Base-by-base conservation (phyloP, 2,329 filamentous ascomycete genomes). In the Paraphaeosphaeria sporulosa region DNA sequence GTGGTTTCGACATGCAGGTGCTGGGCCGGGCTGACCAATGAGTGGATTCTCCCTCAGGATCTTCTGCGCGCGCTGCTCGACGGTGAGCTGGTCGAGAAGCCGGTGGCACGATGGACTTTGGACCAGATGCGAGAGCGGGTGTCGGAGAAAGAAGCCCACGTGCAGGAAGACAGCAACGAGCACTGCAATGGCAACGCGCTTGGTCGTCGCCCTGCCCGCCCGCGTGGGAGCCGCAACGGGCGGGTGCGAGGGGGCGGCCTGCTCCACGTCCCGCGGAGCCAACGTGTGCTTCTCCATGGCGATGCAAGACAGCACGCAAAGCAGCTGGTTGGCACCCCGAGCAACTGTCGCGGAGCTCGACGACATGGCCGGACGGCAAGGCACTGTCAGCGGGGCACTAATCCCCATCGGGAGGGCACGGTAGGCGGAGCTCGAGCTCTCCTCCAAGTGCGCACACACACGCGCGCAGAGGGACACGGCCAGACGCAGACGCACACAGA, bases 21-120 rank as follows among this genome's bases (percentile, higher is more conserved):
- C 54, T 32, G 40, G n/a, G 36, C 62, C 30, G 4, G 8, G 30
- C 71, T 57, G 32, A 80, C 78, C 78, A 64, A 80, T 80, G 42
- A 80, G 69, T 4, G 78, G 78, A 44, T 78, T 79, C 10, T 78
- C 62, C 17, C 64, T 70, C 49, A 80, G 46, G 2, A 80, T 77
- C 49, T 68, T 74, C 30, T 63, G 59, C 0, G 75, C 77, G 60
- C 76, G 65, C 53, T 76, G 66, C 57, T 76, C 72, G 17, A 74
- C 55, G 15, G 69, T 71, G 44, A 67, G 53, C 40, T 55, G 21
- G 9, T 30, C 43, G 34, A 43, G 47, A 27, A 32, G 56, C 10
- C 13, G 10, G 55, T 57, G 57, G 27, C 50, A 47, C 9, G 58
- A 50, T 36, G 34, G 1, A 13, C 19, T 27, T n/a, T 21, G 17